A percentile compares a stretch with the other conserved stretches of the same genome.
These are phyloP conservation scores for Phytophthora cryptogea DNA, from an alignment of 352 stramenopile species.

Conservation along the genomic window DNA sequence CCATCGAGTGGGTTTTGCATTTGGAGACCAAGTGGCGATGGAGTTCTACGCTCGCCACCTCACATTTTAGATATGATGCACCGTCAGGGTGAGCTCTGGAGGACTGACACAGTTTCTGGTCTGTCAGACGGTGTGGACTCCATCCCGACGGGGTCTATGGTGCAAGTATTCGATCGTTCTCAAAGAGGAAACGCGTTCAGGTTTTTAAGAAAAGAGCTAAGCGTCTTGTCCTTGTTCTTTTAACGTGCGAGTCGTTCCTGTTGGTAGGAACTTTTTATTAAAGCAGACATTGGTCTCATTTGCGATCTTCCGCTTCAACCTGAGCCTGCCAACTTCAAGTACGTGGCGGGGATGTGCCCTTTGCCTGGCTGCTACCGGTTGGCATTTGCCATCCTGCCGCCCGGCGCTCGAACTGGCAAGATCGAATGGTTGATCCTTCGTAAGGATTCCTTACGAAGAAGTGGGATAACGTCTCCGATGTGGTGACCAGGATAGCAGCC, in stretches of 20 bases:
- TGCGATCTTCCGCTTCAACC: conserved; percentile 21
- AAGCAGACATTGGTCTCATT: neutral
- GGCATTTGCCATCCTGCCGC: neutral
- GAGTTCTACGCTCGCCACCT: neutral
- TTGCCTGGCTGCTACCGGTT: neutral
- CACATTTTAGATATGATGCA: neutral
- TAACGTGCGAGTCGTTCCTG: neutral
- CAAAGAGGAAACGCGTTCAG: too few relatives aligned
- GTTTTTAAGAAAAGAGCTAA: too few relatives aligned
- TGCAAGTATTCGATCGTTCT: too few relatives aligned
- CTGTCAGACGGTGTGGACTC: too few relatives aligned
- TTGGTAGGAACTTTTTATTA: too few relatives aligned
- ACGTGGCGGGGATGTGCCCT: conserved; percentile 11
- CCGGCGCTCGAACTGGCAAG: too few relatives aligned
- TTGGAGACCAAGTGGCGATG: neutral
- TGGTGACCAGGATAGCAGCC: neutral
- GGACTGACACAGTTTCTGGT: too few relatives aligned
- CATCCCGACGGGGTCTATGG: too few relatives aligned
- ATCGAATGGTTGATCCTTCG: too few relatives aligned
- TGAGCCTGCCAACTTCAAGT: conserved; percentile 27
- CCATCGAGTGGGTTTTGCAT: neutral
- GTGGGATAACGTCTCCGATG: too few relatives aligned
- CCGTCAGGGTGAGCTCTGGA: neutral
- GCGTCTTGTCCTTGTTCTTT: too few relatives aligned
- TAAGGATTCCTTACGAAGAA: too few relatives aligned